Evolutionary conservation across 192 early-diverging fungal genomes (phyloP), one percentile per base, ranked within the genome.

Genomic region (Mortierella hygrophila): DNA sequence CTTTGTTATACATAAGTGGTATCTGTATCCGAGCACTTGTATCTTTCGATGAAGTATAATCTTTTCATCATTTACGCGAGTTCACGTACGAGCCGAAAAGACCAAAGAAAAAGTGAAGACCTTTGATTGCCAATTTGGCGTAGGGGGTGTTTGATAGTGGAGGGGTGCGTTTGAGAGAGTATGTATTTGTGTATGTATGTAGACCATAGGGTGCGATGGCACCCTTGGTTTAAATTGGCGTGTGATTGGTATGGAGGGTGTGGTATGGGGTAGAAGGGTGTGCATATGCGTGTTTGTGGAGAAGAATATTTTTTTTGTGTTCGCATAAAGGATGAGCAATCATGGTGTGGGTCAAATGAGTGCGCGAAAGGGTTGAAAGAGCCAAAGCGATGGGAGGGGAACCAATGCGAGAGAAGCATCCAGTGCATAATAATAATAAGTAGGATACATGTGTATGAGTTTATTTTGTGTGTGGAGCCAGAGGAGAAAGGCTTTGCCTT

Each of bases 321-420:
- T n/a, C n/a, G n/a, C 60, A 65, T 32, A 1, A 13, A 63, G 60
- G 23, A 32, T 9, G 60, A 63, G 60, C 60, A 9, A 63, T 29
- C 8, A 57, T 6, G 8, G 23, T 3, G 26, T 32, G 0, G 26
- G 21, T 16, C 4, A 55, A 55, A 23, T 29, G 60, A 15, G 29
- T 32, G 60, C n/a, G 10, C 11, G 13, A 4, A 32, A 32, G 60
- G 60, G 60, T 65, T 15, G 60, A 65, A 8, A 15, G 60, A 65
- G 55, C 47, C 47, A 49, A 3, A 18, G 47, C 15, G 47, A 18
- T 15, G 20, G 4, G 23, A 4, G 23, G 7, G 60, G 29, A 65
- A 32, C 60, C 60, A 65, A 65, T 65, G 60, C 29, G 60, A 65
- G 60, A 65, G 60, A 65, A 65, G 60, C 23, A 65, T 65, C 9